Conservation (phyloP, 768 basidiomycete species). For the Suillus cothurnatus region DNA sequence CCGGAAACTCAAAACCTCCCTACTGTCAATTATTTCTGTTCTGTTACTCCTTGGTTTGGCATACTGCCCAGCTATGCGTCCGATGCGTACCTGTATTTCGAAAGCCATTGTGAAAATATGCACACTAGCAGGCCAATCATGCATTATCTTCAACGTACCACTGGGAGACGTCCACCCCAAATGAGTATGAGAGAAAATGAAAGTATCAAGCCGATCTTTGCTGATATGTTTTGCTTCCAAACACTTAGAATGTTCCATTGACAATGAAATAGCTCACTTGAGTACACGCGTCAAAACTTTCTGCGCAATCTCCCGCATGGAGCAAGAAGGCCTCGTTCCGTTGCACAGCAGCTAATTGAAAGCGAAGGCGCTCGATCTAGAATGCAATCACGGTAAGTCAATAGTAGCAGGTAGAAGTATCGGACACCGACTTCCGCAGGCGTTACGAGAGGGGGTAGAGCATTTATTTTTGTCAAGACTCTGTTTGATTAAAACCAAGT, state of each 20-base stretch:
- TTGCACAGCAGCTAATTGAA: conserved; percentile 80
- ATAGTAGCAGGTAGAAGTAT: conserved; percentile 22
- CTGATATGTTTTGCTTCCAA: conserved; percentile 78
- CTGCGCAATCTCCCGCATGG: conserved; percentile 98
- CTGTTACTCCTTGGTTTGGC: conserved; percentile 90
- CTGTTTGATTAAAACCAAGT: conserved; percentile 36
- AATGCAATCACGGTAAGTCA: conserved; percentile 20
- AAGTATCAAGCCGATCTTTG: conserved; percentile 88
- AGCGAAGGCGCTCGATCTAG: conserved; percentile 81
- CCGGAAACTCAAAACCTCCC: conserved; percentile 86
- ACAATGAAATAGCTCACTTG: conserved; percentile 51
- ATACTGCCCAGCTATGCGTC: conserved; percentile 95
- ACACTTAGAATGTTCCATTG: conserved; percentile 15
- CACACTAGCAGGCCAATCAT: neutral
- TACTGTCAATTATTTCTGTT: conserved; percentile 76
- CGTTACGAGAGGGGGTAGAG: conserved; percentile 88
- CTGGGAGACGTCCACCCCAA: conserved; percentile 92
- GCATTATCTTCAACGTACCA: conserved; percentile 52
- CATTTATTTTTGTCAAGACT: conserved; percentile 74
- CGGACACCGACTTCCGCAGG: conserved; percentile 77
- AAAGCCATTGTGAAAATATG: conserved; percentile 10
- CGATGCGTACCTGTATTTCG: conserved; percentile 64
- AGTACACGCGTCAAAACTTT: conserved; percentile 90
- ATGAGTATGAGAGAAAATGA: conserved; percentile 95
- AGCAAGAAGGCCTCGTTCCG: conserved; percentile 89